Percentiles rank a stretch among this genome's conserved stretches.
These are phyloP conservation scores for Fragaria vesca DNA, from an alignment of 306 rosid genomes.

Conservation along the genomic window DNA sequence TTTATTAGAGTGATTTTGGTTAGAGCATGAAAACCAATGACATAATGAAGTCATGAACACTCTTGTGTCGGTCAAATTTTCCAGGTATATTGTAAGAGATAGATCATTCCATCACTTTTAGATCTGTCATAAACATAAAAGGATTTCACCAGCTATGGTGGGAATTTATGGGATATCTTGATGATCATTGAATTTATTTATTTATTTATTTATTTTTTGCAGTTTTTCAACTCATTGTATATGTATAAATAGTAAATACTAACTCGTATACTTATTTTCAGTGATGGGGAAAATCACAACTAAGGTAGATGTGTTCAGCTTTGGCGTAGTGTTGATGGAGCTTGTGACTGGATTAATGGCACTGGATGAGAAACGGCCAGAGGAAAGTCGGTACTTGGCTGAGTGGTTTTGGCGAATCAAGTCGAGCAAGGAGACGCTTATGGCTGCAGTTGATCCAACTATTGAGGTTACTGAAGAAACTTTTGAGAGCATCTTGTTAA, in stretches of 20 bases:
- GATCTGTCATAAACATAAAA: too few relatives aligned
- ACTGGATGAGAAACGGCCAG: constrained; percentile 69
- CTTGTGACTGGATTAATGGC: constrained; percentile 72
- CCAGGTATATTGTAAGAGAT: neutral
- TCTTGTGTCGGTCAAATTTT: neutral
- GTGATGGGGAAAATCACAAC: constrained; percentile 92
- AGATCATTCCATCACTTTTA: too few relatives aligned
- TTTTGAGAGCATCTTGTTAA: constrained; percentile 43
- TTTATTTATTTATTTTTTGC: neutral
- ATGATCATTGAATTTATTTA: neutral
- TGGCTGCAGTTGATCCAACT: constrained; percentile 63
- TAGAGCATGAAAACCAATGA: neutral
- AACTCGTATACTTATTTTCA: constrained; percentile 35
- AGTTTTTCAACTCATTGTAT: neutral
- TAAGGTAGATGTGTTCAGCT: constrained; percentile 79
- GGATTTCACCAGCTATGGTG: neutral
- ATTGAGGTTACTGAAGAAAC: constrained; percentile 44
- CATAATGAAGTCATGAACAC: neutral
- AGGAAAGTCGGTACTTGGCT: constrained; percentile 79
- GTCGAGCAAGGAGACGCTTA: constrained; percentile 52
- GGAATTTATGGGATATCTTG: constrained; percentile 5
- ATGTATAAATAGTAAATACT: neutral
- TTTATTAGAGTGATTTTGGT: too few relatives aligned
- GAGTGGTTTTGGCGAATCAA: constrained; percentile 78
- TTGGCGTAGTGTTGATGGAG: constrained; percentile 77